These are phyloP conservation scores for Didymella exigua DNA, from an alignment of 2,329 filamentous ascomycete genomes.

Conservation along the genomic window DNA sequence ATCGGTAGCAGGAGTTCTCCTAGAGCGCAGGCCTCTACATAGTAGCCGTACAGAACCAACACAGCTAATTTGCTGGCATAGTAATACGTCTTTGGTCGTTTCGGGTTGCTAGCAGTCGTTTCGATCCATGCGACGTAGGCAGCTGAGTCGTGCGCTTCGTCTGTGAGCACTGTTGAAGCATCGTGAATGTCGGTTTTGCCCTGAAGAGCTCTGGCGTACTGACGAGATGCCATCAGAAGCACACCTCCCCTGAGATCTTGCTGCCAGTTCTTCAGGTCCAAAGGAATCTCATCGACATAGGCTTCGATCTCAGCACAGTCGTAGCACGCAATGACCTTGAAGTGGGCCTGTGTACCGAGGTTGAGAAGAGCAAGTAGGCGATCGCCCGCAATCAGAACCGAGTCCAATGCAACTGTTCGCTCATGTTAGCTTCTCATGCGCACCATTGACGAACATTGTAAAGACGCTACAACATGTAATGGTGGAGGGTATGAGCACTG, in stretches of 20 bases:
- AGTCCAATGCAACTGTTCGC: constrained; percentile 60
- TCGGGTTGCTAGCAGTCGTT: constrained; percentile 60
- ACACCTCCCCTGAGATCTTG: constrained; percentile 73
- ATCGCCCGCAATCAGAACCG: constrained; percentile 70
- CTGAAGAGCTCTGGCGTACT: constrained; percentile 71
- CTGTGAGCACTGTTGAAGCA: constrained; percentile 65
- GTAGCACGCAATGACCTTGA: constrained; percentile 72
- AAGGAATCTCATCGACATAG: constrained; percentile 72
- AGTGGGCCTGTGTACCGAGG: constrained; percentile 69
- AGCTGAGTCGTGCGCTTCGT: constrained; percentile 67
- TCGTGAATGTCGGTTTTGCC: constrained; percentile 68
- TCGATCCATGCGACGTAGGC: constrained; percentile 61
- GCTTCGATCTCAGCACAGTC: constrained; percentile 72
- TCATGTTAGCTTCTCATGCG: neutral
- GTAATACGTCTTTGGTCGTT: constrained; percentile 70
- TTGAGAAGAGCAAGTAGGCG: constrained; percentile 73
- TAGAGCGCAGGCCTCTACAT: constrained; percentile 50
- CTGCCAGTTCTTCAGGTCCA: constrained; percentile 75
- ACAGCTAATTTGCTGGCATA: constrained; percentile 58
- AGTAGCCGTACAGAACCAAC: constrained; percentile 52
- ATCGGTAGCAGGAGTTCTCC: constrained; percentile 50
- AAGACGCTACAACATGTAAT: neutral
- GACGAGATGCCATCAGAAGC: constrained; percentile 68
- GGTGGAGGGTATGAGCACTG: neutral
- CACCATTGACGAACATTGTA: neutral